These are phyloP conservation scores for Tulasnella sp. DNA, from an alignment of 768 basidiomycete genomes.

Conservation along the genomic window DNA sequence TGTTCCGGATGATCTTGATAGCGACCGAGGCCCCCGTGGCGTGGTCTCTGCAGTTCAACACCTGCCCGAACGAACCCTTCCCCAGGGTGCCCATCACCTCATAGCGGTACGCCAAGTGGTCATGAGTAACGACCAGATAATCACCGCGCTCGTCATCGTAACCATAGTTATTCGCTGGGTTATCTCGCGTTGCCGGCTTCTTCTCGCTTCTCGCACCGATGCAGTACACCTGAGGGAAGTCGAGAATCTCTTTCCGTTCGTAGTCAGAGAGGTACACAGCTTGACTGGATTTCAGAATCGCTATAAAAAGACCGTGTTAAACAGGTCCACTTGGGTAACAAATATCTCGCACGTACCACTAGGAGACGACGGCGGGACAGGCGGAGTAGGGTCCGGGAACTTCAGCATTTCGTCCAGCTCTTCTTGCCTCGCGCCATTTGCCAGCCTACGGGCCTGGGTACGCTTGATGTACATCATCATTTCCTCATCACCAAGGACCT, in stretches of 20 bases:
- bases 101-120: conserved; percentile 96
- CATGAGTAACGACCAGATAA: conserved; percentile 77
- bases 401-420: conserved; percentile 78
- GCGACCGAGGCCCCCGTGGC: conserved; percentile 92
- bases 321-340: conserved; percentile 12
- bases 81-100: conserved; percentile 86
- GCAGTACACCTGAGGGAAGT: conserved; percentile 73
- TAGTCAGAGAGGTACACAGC: conserved; percentile 68
- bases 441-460: conserved; percentile 78
- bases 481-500: conserved; percentile 84
- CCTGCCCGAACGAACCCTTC: conserved; percentile 97
- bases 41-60: conserved; percentile 89
- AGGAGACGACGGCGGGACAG: conserved; percentile 52
- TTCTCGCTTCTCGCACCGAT: conserved; percentile 71
- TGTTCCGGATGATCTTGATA: conserved; percentile 98
- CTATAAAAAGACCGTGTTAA: conserved; percentile 28
- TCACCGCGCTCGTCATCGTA: conserved; percentile 99
- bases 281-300: conserved; percentile 51
- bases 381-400: conserved; percentile 83
- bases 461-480: conserved; percentile 90
- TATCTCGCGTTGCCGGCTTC: conserved; percentile 62
- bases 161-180: conserved; percentile 74
- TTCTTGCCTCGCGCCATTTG: conserved; percentile 69
- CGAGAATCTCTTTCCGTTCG: conserved; percentile 83
- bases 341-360: conserved; percentile 39